These are phyloP conservation scores for Biscogniauxia mediterranea DNA, from an alignment of 2,329 filamentous ascomycete species.

Conservation along the genomic window DNA sequence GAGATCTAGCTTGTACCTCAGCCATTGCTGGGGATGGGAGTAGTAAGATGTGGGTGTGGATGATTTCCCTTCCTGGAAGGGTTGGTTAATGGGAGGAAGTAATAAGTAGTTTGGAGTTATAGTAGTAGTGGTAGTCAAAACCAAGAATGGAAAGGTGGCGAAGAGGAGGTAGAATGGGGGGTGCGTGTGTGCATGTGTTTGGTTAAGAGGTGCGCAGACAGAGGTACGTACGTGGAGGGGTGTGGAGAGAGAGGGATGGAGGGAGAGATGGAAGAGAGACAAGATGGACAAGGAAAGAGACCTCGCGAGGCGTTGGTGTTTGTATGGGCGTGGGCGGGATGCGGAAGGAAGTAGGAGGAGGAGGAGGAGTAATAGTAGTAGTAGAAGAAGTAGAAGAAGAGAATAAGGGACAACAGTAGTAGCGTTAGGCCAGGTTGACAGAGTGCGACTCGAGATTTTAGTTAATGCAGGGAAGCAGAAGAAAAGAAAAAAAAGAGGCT, in stretches of 20 bases:
- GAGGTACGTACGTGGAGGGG: constrained; percentile 13
- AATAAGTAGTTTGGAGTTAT: too few species aligned
- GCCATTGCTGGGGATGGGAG: constrained; percentile 68
- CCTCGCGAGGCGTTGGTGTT: background rate
- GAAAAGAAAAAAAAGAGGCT: constrained; percentile 2
- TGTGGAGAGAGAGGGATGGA: constrained; percentile 12
- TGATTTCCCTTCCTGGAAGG: constrained; percentile 32
- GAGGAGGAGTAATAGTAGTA: too few species aligned
- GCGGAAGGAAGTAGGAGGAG: constrained; percentile 9
- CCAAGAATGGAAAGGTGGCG: constrained; percentile 27
- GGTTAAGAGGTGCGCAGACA: background rate
- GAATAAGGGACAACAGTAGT: constrained; percentile 23
- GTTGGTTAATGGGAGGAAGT: constrained; percentile 12
- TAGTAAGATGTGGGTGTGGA: constrained; percentile 30
- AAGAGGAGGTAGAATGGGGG: constrained; percentile 14
- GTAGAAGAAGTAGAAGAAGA: constrained; percentile 17
- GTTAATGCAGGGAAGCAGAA: constrained; percentile 10
- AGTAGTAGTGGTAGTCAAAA: constrained; percentile 17
- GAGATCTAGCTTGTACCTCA: constrained; percentile 82
- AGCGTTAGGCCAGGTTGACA: constrained; percentile 20
- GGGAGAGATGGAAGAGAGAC: too few species aligned
- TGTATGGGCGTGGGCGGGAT: constrained; percentile 12
- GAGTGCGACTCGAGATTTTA: constrained; percentile 15
- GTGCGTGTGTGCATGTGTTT: background rate
- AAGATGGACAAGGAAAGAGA: background rate